Evolutionary conservation across 176 grass and related monocot genomes (phyloP).

Genomic region (Triticum dicoccoides): DNA sequence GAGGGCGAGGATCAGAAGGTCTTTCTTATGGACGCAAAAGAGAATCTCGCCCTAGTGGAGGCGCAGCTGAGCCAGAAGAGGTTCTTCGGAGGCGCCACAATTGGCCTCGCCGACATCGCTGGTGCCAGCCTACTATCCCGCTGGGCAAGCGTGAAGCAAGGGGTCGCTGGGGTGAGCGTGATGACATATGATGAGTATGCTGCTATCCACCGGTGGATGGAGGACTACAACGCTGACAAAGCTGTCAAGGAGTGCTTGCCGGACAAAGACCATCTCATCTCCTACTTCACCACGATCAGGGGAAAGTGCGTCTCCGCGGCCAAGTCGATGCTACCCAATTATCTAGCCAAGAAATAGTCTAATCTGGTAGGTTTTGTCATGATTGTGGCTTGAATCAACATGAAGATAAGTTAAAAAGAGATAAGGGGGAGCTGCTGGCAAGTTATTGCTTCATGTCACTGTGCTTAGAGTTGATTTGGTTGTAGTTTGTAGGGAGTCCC

Average conservation of each 20-base stretch:
- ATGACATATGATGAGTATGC: neutral
- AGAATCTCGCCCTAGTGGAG: conserved; percentile 28
- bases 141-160: neutral
- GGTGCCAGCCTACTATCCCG: neutral
- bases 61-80: conserved; percentile 39
- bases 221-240: conserved; percentile 4
- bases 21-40: conserved; percentile 25
- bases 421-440: neutral
- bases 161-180: neutral
- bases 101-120: too few relatives aligned
- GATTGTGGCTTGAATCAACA: neutral
- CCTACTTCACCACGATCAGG: too few relatives aligned
- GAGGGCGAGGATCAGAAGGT: neutral
- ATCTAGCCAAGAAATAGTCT: neutral
- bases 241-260: conserved; percentile 37
- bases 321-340: neutral
- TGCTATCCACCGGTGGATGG: too few relatives aligned
- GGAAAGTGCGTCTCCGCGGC: too few relatives aligned
- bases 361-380: neutral
- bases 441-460: neutral
- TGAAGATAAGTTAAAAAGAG: neutral
- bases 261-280: neutral
- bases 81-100: conserved; percentile 28
- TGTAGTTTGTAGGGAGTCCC: too few relatives aligned
- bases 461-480: neutral